A percentile compares a stretch with the other conserved stretches of the same genome.
Evolutionary conservation across 306 rosid genomes (phyloP).

Genomic region (Casuarina equisetifolia): DNA sequence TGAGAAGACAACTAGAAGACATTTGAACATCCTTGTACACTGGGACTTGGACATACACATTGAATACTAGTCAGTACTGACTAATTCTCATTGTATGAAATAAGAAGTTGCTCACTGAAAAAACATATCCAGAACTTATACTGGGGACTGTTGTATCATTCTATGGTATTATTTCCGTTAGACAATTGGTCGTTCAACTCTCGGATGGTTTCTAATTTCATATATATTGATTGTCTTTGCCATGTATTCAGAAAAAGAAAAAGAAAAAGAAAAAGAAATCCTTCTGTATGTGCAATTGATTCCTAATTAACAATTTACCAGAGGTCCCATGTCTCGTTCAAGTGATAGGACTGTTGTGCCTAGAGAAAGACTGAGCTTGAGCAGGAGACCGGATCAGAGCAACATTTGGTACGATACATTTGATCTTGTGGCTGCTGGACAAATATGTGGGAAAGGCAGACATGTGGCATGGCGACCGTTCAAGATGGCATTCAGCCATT

Average conservation of each 20-base stretch:
- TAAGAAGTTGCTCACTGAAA: slow-evolving; percentile 29
- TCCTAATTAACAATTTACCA: not conserved
- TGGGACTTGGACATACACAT: slow-evolving; percentile 36
- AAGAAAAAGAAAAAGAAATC: not conserved
- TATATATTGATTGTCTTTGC: no score
- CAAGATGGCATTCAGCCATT: not conserved
- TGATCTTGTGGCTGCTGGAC: no score
- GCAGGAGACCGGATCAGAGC: no score
- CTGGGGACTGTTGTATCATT: slow-evolving; percentile 27
- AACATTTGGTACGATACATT: no score
- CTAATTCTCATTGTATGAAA: slow-evolving; percentile 51
- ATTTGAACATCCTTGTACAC: slow-evolving; percentile 44
- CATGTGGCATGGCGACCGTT: no score
- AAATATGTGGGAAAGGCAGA: no score
- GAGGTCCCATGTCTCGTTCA: not conserved
- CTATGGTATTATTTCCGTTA: slow-evolving; percentile 13
- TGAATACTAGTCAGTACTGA: slow-evolving; percentile 37
- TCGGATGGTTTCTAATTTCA: not conserved
- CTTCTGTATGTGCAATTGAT: not conserved
- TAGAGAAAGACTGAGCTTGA: no score
- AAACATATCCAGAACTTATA: slow-evolving; percentile 23
- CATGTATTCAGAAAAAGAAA: not conserved
- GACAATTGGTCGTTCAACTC: not conserved
- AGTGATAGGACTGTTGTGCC: not conserved
- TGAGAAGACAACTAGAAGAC: slow-evolving; percentile 39